Evolutionary conservation across 805 yeast genomes (phyloP).

Genomic region (Candida fluviatilis): DNA sequence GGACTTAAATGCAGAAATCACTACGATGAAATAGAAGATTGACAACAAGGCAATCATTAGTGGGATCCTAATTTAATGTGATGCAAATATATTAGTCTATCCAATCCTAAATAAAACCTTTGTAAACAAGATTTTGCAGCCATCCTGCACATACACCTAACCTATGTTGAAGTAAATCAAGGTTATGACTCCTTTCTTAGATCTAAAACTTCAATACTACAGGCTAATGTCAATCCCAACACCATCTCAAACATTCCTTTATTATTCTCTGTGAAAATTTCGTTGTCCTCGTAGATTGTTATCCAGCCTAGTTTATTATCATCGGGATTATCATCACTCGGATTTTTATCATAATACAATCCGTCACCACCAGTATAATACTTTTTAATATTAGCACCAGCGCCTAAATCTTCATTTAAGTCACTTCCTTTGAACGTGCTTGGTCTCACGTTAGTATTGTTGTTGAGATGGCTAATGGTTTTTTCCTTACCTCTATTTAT

Average conservation of each 20-base stretch:
- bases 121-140: neutral
- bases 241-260: conserved; percentile 52
- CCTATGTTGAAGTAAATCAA: too few relatives aligned
- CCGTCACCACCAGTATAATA: conserved; percentile 56
- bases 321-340: conserved; percentile 59
- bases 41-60: neutral
- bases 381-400: conserved; percentile 21
- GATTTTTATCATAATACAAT: conserved; percentile 36
- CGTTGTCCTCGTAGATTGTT: conserved; percentile 49
- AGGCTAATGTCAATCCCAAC: conserved; percentile 50
- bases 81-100: too few relatives aligned
- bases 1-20: neutral
- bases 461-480: conserved; percentile 1
- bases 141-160: too few relatives aligned
- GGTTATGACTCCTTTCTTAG: too few relatives aligned
- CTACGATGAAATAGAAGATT: neutral
- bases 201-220: conserved; percentile 29
- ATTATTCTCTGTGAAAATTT: conserved; percentile 15
- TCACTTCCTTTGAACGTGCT: conserved; percentile 2
- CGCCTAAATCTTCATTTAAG: conserved; percentile 19
- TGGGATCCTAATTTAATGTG: too few relatives aligned
- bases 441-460: conserved; percentile 7
- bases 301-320: conserved; percentile 63
- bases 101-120: too few relatives aligned
- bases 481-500: conserved; percentile 18